Conservation (phyloP, 768 basidiomycete genomes). For the Mycena vulgaris region DNA sequence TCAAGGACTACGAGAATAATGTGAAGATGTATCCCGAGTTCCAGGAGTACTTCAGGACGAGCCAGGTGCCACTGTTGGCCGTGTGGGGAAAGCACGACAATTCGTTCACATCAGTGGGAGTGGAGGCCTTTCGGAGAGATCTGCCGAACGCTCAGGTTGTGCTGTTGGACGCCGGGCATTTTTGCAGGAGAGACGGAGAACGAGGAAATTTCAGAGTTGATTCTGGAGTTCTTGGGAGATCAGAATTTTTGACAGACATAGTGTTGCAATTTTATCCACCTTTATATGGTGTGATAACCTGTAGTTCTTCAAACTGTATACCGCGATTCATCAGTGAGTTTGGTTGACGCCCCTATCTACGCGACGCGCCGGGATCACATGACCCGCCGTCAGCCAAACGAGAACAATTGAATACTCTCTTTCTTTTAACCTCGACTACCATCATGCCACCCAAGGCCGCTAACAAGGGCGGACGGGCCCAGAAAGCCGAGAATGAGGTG, state of each 20-base stretch:
- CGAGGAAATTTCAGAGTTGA: conserved; percentile 28
- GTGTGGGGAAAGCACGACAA: conserved; percentile 65
- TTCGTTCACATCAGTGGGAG: conserved; percentile 59
- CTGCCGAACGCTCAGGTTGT: conserved; percentile 53
- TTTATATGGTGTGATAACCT: no score
- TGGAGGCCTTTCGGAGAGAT: conserved; percentile 58
- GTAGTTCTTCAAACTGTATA: no score
- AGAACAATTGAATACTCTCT: not conserved
- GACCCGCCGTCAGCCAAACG: not conserved
- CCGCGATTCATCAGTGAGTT: no score
- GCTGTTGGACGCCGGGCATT: conserved; percentile 62
- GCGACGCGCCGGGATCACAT: not conserved
- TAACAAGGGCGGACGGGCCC: conserved; percentile 90
- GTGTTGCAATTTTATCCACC: no score
- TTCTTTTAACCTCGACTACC: not conserved
- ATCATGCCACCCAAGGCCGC: conserved; percentile 89
- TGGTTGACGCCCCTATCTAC: not conserved
- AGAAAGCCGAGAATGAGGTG: conserved; percentile 92
- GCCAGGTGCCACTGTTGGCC: conserved; percentile 57
- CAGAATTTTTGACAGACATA: not conserved
- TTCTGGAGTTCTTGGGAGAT: conserved; percentile 8
- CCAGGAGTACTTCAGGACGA: conserved; percentile 58
- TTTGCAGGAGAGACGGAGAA: conserved; percentile 58
- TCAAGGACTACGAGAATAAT: conserved; percentile 58
- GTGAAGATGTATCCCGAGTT: conserved; percentile 59